Evolutionary conservation across 1,284 basidiomycete species (phyloP), one percentile per base, ranked within the genome.

Genomic region (Melampsora americana): DNA sequence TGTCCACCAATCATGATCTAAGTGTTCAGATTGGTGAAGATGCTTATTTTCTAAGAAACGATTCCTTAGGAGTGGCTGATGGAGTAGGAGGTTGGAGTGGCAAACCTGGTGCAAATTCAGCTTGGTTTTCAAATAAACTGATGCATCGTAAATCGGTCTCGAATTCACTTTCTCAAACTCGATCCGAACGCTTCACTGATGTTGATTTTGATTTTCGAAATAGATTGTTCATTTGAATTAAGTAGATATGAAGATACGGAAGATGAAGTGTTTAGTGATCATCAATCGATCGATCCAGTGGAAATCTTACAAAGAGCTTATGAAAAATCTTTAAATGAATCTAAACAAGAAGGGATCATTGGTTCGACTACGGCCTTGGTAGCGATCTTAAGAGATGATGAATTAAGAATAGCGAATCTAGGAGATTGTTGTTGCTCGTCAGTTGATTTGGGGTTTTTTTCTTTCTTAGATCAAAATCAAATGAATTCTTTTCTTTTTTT

Each of bases 371-470:
- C 85, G 11, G 87, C 86, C 32, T 82, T 87, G 0, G 80, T 88
- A 4, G 87, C 87, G 0, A 80, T 88, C 35, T 83, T 88, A 20
- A 83, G 87, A 60, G 88, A 90, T 74, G 90, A 92, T 12, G 89
- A 93, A 67, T 86, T 97, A 60, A 88, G 89, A 70, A 90, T 98
- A 44, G 95, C 94, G 0, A 94, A 97, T 80, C 83, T 98, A 9
- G 95, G 95, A 26, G 95, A 98, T 82, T 95, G 92, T 81, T 90
- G 90, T 86, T 82, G 81, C 77, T 80, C 78, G 78, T 79, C n/a
- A 50, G 78, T 61, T 18, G 7, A 35, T 35, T 9, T 18, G 50
- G 12, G 67, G 20, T 7, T 18, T 35, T 62, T 48, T 16, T 42
- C 12, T 44, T 65, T 42, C 20, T 48, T 67, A 65, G 48, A 42